Evolutionary conservation across 257 asterid species (phyloP).

Genomic region (Solanum etuberosum): DNA sequence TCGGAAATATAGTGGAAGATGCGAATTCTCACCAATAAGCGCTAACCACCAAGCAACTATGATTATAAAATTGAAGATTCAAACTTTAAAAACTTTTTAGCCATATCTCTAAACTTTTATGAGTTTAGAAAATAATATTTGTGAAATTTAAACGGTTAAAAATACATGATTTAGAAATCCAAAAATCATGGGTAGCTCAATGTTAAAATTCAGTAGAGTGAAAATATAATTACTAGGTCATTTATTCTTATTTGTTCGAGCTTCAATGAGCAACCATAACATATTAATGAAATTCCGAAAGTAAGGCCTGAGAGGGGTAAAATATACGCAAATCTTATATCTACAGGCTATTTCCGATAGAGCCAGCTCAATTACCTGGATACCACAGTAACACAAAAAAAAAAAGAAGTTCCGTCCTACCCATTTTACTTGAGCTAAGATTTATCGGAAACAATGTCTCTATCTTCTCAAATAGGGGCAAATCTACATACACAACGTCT

Average conservation of each 20-base stretch:
- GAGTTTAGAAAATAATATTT: background rate
- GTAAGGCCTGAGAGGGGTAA: too few relatives aligned
- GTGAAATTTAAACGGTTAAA: background rate
- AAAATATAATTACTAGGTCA: background rate
- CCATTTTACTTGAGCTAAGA: background rate
- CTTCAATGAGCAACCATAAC: background rate
- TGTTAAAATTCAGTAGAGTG: background rate
- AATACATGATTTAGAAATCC: background rate
- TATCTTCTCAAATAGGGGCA: background rate
- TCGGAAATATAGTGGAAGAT: background rate
- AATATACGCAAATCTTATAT: background rate
- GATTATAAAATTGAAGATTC: background rate
- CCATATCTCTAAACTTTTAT: background rate
- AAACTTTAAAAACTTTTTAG: background rate
- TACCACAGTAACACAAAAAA: background rate
- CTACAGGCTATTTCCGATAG: background rate
- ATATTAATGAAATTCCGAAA: background rate
- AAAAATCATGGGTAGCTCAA: background rate
- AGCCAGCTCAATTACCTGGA: background rate
- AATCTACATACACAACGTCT: background rate
- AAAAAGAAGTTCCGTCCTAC: background rate
- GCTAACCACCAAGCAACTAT: background rate
- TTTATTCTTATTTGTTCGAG: background rate
- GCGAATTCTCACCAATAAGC: background rate
- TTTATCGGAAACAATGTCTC: background rate